phyloP scores from a whole-genome alignment of 2,329 filamentous ascomycete species.

The Colletotrichum sp. region DNA sequence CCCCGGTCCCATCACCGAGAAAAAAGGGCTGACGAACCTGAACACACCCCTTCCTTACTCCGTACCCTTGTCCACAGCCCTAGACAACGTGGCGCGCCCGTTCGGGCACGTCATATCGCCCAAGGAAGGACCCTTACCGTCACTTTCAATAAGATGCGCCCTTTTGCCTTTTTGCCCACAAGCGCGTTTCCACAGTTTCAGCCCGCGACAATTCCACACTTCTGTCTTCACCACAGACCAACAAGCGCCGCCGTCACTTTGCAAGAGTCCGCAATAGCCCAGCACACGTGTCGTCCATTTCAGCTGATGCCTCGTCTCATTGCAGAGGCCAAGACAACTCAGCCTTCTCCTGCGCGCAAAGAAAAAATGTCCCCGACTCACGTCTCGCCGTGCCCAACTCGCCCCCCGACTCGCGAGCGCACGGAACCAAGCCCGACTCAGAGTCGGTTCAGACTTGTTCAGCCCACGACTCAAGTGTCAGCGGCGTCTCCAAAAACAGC shows the following conservation, averaged over 20 bases:
- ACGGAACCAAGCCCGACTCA: neutral
- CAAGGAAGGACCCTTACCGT: neutral
- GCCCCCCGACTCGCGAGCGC: neutral
- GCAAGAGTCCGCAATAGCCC: neutral
- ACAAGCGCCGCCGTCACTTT: neutral
- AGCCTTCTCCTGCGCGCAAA: neutral
- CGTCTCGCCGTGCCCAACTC: neutral
- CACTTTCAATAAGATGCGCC: neutral
- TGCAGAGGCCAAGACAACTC: neutral
- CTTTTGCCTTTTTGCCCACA: neutral
- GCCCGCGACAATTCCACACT: slow-evolving; percentile 13
- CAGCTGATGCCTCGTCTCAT: neutral
- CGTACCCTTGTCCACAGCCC: neutral
- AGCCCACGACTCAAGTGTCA: neutral
- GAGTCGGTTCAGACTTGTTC: neutral
- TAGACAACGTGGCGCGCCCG: neutral
- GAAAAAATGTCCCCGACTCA: neutral
- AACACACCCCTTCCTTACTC: neutral
- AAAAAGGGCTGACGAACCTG: neutral
- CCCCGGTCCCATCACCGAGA: neutral
- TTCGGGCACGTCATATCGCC: neutral
- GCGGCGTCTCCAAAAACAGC: neutral
- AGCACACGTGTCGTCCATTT: neutral
- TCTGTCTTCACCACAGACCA: neutral
- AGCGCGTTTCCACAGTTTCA: slow-evolving; percentile 18